Evolutionary conservation across 148 eudicot species (phyloP), one percentile per base, ranked within the genome.

Genomic region (Euryodendron excelsum): DNA sequence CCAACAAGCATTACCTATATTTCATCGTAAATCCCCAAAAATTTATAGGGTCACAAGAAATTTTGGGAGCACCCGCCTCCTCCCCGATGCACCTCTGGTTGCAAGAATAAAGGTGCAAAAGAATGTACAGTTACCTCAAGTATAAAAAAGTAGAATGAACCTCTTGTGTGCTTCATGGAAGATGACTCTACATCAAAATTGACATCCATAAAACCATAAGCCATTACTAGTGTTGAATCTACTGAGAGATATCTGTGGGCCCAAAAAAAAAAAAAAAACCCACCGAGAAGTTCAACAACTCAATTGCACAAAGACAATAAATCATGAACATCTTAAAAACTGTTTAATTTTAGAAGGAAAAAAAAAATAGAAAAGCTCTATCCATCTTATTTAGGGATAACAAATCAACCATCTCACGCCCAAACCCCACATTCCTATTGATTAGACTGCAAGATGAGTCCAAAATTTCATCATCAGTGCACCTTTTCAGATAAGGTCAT

Each of bases 161-260:
- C 91, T 77, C 70, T 84, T 73, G 83, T 85, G 64, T 56, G 85
- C 87, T 80, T 81, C 80, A 85, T 37, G 69, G 84, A 82, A 78
- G 93, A 85, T 58, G 90, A 81, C 30, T 78, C 76, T 69, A 81
- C 50, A 82, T 89, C 88, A 72, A 84, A 80, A 78, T 82, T 76
- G 78, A 82, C 59, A 86, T 87, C 93, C 79, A 77, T 77, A 80
- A 89, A 93, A 72, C 97, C 96, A 83, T 95, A 95, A 73, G 92
- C 92, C 82, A 73, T 85, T 67, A 87, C 81, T 79, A 79, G 78
- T 83, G 82, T 80, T 72, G 91, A 84, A 82, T 90, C 92, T 69
- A 82, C 90, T 79, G 89, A 85, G 77, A 85, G 81, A 79, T 75
- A 93, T 84, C 98, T 95, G 96, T 82, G n/a, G n/a, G n/a, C n/a